These are phyloP conservation scores for Trichoderma orchidacearum DNA, from an alignment of 495 filamentous ascomycete genomes.

Conservation along the genomic window DNA sequence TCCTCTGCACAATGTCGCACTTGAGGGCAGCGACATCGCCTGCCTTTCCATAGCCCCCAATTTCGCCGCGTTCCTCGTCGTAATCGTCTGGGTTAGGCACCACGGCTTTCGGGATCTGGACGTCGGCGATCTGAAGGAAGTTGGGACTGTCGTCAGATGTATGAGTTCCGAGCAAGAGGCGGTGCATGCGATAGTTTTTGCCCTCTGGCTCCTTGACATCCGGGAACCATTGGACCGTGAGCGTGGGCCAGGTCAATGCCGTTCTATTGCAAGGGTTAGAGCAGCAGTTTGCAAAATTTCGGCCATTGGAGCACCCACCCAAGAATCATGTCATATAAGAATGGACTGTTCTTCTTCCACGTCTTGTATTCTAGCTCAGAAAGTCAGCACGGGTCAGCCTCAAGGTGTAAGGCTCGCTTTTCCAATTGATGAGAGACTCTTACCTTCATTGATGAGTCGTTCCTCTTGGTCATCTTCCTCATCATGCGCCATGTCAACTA, in stretches of 20 bases:
- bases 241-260: conserved; percentile 93
- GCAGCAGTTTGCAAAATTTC: background rate
- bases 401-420: background rate
- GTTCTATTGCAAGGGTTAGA: conserved; percentile 35
- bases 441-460: conserved; percentile 91
- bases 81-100: conserved; percentile 64
- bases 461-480: conserved; percentile 58
- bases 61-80: conserved; percentile 81
- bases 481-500: conserved; percentile 47
- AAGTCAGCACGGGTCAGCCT: conserved; percentile 7
- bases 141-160: conserved; percentile 79
- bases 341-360: conserved; percentile 99
- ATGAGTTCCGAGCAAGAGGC: conserved; percentile 87
- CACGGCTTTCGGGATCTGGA: conserved; percentile 74
- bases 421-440: background rate
- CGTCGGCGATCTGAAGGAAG: conserved; percentile 86
- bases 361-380: conserved; percentile 82
- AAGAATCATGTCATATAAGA: conserved; percentile 93
- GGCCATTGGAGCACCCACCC: conserved; percentile 28
- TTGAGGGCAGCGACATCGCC: conserved; percentile 48
- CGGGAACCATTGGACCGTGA: conserved; percentile 96
- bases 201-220: conserved; percentile 78
- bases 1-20: conserved; percentile 85
- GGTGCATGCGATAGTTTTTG: conserved; percentile 78
- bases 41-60: conserved; percentile 76